These are phyloP conservation scores for Candida adriatica DNA, from an alignment of 805 yeast genomes.

Conservation along the genomic window DNA sequence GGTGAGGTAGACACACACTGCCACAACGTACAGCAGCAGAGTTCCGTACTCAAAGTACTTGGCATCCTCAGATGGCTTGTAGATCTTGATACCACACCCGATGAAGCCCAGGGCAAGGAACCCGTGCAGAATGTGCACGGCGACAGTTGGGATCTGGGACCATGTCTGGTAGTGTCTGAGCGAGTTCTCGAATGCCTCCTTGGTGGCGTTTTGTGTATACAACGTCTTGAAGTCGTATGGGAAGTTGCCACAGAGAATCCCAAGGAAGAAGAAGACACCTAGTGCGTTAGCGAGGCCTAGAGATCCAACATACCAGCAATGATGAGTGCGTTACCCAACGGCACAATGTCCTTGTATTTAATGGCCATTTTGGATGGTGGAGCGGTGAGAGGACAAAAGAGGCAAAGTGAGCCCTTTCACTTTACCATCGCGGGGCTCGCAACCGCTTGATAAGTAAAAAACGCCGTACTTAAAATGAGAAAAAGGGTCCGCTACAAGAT, in stretches of 20 bases:
- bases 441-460: too few species aligned
- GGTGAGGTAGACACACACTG: slow-evolving; percentile 74
- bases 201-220: slow-evolving; percentile 50
- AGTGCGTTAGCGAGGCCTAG: background rate
- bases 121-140: slow-evolving; percentile 57
- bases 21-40: slow-evolving; percentile 63
- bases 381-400: background rate
- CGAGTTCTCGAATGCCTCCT: slow-evolving; percentile 51
- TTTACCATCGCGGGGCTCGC: too few species aligned
- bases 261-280: slow-evolving; percentile 71
- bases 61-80: slow-evolving; percentile 80
- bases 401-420: background rate
- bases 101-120: slow-evolving; percentile 58
- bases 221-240: slow-evolving; percentile 76
- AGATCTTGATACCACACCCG: slow-evolving; percentile 72
- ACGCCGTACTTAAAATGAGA: too few species aligned
- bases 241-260: slow-evolving; percentile 69
- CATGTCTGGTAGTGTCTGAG: slow-evolving; percentile 68
- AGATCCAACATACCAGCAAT: slow-evolving; percentile 26
- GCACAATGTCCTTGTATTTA: slow-evolving; percentile 37
- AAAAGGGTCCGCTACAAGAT: background rate
- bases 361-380: slow-evolving; percentile 15
- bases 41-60: slow-evolving; percentile 88
- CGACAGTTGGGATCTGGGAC: slow-evolving; percentile 55
- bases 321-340: slow-evolving; percentile 40